A percentile compares a stretch with the other conserved stretches of the same genome.
These are phyloP conservation scores for Helichrysum umbraculigerum DNA, from an alignment of 129 eudicot genomes.

Conservation along the genomic window DNA sequence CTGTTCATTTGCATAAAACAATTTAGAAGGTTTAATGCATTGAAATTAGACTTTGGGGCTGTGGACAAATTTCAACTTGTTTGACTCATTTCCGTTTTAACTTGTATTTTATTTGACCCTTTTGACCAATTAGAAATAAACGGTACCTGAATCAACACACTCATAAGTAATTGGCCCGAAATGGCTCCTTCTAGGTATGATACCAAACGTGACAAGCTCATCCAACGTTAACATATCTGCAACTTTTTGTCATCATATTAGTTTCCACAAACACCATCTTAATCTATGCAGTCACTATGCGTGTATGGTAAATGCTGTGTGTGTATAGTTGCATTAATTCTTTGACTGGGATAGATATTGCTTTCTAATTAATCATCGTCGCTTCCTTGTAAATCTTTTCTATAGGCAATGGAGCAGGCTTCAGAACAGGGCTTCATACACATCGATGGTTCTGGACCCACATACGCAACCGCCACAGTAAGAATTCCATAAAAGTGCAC, in stretches of 20 bases:
- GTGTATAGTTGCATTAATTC: neutral
- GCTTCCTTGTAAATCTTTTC: slow-evolving; percentile 13
- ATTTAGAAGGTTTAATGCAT: too few species aligned
- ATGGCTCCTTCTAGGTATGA: neutral
- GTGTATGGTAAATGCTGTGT: neutral
- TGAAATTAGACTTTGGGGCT: too few species aligned
- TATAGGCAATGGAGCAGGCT: slow-evolving; percentile 87
- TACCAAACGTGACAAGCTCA: neutral
- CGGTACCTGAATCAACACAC: too few species aligned
- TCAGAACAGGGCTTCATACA: slow-evolving; percentile 76
- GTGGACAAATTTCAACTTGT: too few species aligned
- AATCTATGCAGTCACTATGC: neutral
- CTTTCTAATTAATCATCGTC: neutral
- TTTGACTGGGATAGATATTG: slow-evolving; percentile 4
- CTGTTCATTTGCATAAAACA: too few species aligned
- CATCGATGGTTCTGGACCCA: slow-evolving; percentile 96
- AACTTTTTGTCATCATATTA: neutral
- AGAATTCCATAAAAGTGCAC: slow-evolving; percentile 34
- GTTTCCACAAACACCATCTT: neutral
- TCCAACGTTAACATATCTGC: neutral
- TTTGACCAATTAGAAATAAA: too few species aligned
- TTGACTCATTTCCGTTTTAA: too few species aligned
- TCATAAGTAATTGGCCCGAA: neutral
- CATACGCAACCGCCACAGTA: slow-evolving; percentile 92
- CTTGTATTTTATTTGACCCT: too few species aligned